These are phyloP conservation scores for Aspergillus biplanus DNA, from an alignment of 495 filamentous ascomycete species.

Conservation along the genomic window DNA sequence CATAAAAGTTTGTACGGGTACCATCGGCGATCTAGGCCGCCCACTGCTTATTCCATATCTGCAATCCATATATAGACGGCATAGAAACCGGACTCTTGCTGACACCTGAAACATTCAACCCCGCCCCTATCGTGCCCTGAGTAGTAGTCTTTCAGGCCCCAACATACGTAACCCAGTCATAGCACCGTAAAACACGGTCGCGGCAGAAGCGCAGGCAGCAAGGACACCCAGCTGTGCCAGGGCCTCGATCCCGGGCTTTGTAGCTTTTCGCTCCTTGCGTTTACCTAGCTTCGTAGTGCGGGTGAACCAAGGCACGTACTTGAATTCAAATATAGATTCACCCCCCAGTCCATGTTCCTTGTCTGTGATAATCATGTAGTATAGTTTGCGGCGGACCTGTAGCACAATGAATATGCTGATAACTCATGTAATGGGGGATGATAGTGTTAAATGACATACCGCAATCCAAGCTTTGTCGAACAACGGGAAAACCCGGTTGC, in stretches of 20 bases:
- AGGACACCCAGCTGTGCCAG: slow-evolving; percentile 36
- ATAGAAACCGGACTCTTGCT: neutral
- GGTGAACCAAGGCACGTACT: slow-evolving; percentile 61
- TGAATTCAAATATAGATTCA: slow-evolving; percentile 63
- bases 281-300: slow-evolving; percentile 39
- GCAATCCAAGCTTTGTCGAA: slow-evolving; percentile 63
- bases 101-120: neutral
- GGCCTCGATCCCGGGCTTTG: slow-evolving; percentile 33
- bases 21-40: too few species aligned
- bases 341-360: slow-evolving; percentile 59
- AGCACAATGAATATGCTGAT: neutral
- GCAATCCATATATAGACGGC: too few species aligned
- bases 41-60: too few species aligned
- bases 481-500: slow-evolving; percentile 55
- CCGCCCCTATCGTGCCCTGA: neutral
- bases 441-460: slow-evolving; percentile 31
- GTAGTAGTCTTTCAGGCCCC: slow-evolving; percentile 17
- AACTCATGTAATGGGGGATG: neutral
- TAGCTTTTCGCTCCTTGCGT: slow-evolving; percentile 29
- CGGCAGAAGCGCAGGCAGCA: slow-evolving; percentile 25
- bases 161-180: slow-evolving; percentile 30
- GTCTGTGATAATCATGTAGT: slow-evolving; percentile 58
- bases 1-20: too few species aligned
- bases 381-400: slow-evolving; percentile 53
- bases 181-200: slow-evolving; percentile 27